Percentiles rank a stretch among this genome's conserved stretches.
These are phyloP conservation scores for Phalaenopsis hybrid DNA, from an alignment of 116 monocot species.

Conservation along the genomic window DNA sequence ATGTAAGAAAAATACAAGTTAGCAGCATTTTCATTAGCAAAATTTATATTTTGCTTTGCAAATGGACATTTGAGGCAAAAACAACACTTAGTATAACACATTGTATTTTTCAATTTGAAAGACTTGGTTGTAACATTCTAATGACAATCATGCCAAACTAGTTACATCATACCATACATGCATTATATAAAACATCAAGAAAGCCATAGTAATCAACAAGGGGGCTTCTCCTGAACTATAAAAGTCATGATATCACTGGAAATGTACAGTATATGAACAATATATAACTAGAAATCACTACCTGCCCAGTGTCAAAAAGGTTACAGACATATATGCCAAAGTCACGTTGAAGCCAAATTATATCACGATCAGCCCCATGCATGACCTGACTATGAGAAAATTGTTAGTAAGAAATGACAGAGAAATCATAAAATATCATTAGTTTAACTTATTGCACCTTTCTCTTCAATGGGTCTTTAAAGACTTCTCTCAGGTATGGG, in stretches of 20 bases:
- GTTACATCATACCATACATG: not conserved
- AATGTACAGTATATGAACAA: not conserved
- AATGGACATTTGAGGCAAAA: not conserved
- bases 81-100: not conserved
- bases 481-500: slow-evolving; percentile 83
- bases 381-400: slow-evolving; percentile 59
- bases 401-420: not conserved
- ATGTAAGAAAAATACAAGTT: not conserved
- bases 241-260: not conserved
- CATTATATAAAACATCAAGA: not conserved
- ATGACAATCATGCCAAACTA: not conserved
- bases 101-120: not conserved
- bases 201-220: not conserved
- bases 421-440: not conserved
- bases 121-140: not conserved
- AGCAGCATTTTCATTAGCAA: not conserved
- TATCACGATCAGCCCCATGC: slow-evolving; percentile 97
- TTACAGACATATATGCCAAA: slow-evolving; percentile 98
- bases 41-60: not conserved
- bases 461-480: slow-evolving; percentile 82
- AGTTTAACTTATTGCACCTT: slow-evolving; percentile 40
- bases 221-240: not conserved
- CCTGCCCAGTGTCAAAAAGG: slow-evolving; percentile 98
- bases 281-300: slow-evolving; percentile 16
- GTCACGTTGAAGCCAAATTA: slow-evolving; percentile 95